Conservation (phyloP, 2,329 filamentous ascomycete species). For the Ophiosphaerella narmari region DNA sequence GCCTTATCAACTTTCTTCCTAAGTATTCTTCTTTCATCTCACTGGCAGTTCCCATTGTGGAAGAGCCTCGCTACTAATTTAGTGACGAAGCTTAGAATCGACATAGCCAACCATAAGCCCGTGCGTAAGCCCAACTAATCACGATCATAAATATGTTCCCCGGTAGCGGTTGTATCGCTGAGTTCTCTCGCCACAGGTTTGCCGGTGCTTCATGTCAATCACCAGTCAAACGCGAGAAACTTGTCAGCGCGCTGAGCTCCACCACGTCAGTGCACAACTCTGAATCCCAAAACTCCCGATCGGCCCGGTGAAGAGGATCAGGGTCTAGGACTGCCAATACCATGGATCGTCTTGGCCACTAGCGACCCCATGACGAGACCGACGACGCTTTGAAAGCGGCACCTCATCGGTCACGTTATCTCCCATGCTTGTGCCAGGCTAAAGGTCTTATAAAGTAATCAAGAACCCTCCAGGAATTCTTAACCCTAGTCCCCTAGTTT, state of each 20-base stretch:
- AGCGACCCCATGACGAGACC: neutral
- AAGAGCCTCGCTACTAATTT: too few species aligned
- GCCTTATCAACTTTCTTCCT: too few species aligned
- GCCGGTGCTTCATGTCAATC: neutral
- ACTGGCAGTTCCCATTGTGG: too few species aligned
- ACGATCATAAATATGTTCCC: neutral
- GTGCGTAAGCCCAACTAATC: neutral
- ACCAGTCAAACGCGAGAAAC: neutral
- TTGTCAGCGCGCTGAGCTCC: neutral
- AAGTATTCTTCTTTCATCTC: too few species aligned
- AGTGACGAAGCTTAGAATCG: too few species aligned
- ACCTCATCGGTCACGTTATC: slow-evolving; percentile 1
- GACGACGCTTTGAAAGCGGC: neutral
- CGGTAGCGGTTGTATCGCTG: neutral
- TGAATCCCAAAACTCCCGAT: neutral
- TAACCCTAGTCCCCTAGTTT: neutral
- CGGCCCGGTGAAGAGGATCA: neutral
- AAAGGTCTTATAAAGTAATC: slow-evolving; percentile 14
- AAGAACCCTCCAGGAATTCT: neutral
- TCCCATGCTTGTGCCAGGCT: slow-evolving; percentile 8
- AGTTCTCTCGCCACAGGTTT: neutral
- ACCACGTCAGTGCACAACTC: neutral
- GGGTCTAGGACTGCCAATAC: neutral
- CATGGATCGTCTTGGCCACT: neutral
- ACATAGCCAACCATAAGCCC: neutral